A percentile compares a stretch with the other conserved stretches of the same genome.
phyloP scores from a whole-genome alignment of 805 yeast species.

The Kazachstania viticola region DNA sequence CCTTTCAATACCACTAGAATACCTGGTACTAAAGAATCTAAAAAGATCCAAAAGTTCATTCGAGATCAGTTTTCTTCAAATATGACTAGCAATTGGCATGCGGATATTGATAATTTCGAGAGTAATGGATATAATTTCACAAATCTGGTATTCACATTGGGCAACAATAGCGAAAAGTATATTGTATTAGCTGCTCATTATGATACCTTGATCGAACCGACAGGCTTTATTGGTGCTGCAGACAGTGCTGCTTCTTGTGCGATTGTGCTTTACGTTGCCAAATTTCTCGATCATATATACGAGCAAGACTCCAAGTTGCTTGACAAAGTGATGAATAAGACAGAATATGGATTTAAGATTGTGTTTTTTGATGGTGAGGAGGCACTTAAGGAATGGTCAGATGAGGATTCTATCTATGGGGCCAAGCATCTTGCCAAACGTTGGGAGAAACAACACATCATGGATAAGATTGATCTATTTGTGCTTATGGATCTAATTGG shows the following conservation, averaged over 20 bases:
- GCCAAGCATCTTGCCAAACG: slow-evolving; percentile 36
- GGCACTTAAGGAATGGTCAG: slow-evolving; percentile 42
- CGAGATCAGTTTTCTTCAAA: slow-evolving; percentile 20
- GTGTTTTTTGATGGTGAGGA: slow-evolving; percentile 55
- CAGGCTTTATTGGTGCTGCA: slow-evolving; percentile 49
- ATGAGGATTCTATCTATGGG: slow-evolving; percentile 44
- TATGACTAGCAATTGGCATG: slow-evolving; percentile 19
- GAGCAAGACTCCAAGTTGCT: slow-evolving; percentile 2
- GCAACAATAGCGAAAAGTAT: slow-evolving; percentile 16
- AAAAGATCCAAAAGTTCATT: slow-evolving; percentile 29
- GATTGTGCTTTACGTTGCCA: slow-evolving; percentile 35
- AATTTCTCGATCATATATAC: slow-evolving; percentile 15
- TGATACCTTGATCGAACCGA: slow-evolving; percentile 36
- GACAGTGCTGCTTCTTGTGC: slow-evolving; percentile 53
- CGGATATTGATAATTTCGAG: slow-evolving; percentile 27
- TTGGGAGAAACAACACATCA: slow-evolving; percentile 23
- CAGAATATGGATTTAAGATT: slow-evolving; percentile 31
- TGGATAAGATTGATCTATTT: slow-evolving; percentile 32
- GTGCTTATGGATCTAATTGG: slow-evolving; percentile 44
- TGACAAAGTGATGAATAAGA: slow-evolving; percentile 1
- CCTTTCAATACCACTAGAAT: slow-evolving; percentile 31
- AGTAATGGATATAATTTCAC: slow-evolving; percentile 28
- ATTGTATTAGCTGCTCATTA: slow-evolving; percentile 42
- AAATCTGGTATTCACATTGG: slow-evolving; percentile 28
- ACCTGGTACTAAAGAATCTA: slow-evolving; percentile 35